Base-by-base conservation (phyloP, 208 protist genomes). In the Jaenimonas drosophilae region DNA sequence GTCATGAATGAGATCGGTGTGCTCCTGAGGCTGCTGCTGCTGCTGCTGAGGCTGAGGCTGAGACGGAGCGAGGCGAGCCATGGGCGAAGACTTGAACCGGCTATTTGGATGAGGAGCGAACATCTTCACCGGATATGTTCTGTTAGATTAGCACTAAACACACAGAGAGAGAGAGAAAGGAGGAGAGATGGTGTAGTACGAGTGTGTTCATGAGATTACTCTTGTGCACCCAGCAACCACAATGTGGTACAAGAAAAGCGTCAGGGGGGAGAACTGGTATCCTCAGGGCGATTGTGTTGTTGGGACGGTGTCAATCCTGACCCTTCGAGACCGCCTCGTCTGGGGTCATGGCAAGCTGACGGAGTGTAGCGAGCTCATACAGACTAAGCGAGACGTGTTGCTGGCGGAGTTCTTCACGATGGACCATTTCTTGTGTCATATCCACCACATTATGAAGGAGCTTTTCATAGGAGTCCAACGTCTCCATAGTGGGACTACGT, bases 1-100 rank as follows among this genome's bases (percentile, higher is more conserved):
- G 68, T 99, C 97, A 58, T 99, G 97, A 42, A 95, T 78, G 31
- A 96, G 68, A 53, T 96, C 93, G 12, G 89, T 74, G 69, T 97
- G 91, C 33, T 68, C 61, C 27, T 66, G 43, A 37, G 49, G 49
- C 25, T 48, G 43, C 16, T 53, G 32, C 16, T 32, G 33, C 51
- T 51, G 44, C 29, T 7, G 43, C 7, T 33, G 32, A 7, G 6
- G 23, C 11, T 9, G 14, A 9, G 31, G 14, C 9, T 34, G 31
- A 34, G 9, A n/a, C n/a, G n/a, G n/a, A n/a, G n/a, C n/a, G n/a
- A n/a, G n/a, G n/a, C n/a, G n/a, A n/a, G n/a, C n/a, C n/a, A n/a
- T n/a, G n/a, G n/a, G n/a, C n/a, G n/a, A n/a, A n/a, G n/a, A n/a
- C n/a, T n/a, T n/a, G n/a, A n/a, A 34, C 14, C 11, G 11, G 14